A percentile compares a stretch with the other conserved stretches of the same genome.
Evolutionary conservation across 176 grass and related monocot genomes (phyloP).

Genomic region (Oryza glumipatula): DNA sequence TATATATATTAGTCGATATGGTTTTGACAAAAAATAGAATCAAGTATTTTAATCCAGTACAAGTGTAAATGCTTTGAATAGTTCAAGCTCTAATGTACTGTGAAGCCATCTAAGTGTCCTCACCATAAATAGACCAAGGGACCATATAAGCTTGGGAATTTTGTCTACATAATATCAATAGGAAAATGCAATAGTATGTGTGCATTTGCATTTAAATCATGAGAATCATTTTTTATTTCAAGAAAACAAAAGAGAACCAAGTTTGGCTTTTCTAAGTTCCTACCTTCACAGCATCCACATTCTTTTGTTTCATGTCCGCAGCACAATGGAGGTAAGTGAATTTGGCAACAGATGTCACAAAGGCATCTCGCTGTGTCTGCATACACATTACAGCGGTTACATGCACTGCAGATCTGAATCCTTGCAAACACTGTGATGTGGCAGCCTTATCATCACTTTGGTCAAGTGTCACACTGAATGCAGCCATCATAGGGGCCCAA

Average conservation of each 20-base stretch:
- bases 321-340: conserved; percentile 99
- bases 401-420: conserved; percentile 87
- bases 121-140: conserved; percentile 10
- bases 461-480: conserved; percentile 98
- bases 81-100: background rate
- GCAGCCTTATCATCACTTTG: conserved; percentile 88
- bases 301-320: conserved; percentile 99
- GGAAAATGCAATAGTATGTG: background rate
- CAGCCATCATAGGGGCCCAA: conserved; percentile 99
- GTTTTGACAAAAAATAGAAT: conserved; percentile 9
- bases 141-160: conserved; percentile 9
- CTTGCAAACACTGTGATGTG: conserved; percentile 86
- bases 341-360: conserved; percentile 97
- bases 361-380: conserved; percentile 98
- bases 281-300: conserved; percentile 99
- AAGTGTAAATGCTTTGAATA: background rate
- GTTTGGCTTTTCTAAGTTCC: conserved; percentile 28
- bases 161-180: conserved; percentile 6
- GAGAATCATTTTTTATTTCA: background rate
- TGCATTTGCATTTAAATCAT: background rate
- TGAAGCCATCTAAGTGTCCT: conserved; percentile 17
- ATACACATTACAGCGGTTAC: conserved; percentile 92
- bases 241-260: background rate
- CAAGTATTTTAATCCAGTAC: conserved; percentile 21
- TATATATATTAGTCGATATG: conserved; percentile 7